Evolutionary conservation across 805 yeast species (phyloP).

Genomic region (Priceomyces castillae): DNA sequence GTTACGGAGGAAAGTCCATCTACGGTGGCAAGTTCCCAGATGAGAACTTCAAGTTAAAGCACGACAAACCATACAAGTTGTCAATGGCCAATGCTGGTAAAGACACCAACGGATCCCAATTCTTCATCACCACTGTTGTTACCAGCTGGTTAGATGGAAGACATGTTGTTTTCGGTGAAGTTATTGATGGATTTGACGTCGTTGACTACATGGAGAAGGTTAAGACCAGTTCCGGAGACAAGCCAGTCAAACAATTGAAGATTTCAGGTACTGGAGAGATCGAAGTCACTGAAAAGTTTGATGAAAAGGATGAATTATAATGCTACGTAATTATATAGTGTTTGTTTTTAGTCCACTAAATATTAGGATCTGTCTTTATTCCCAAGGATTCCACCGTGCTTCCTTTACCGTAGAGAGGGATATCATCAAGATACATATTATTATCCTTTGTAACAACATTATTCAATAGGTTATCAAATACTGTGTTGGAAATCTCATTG

Average conservation of each 20-base stretch:
- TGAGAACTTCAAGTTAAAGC: conserved; percentile 71
- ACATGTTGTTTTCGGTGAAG: conserved; percentile 97
- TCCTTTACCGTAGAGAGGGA: conserved; percentile 39
- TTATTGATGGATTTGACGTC: conserved; percentile 81
- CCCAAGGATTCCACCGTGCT: conserved; percentile 38
- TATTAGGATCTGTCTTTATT: conserved; percentile 12
- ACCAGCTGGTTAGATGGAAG: conserved; percentile 91
- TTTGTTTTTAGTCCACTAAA: neutral
- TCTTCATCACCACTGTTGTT: conserved; percentile 88
- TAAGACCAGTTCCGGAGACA: conserved; percentile 62
- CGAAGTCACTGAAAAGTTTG: conserved; percentile 29
- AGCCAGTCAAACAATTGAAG: conserved; percentile 63
- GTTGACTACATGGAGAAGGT: conserved; percentile 71
- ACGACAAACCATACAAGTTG: conserved; percentile 64
- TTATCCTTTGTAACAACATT: conserved; percentile 17
- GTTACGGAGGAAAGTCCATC: conserved; percentile 80
- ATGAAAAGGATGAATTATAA: conserved; percentile 30
- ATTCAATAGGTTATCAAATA: conserved; percentile 31
- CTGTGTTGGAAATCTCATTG: conserved; percentile 25
- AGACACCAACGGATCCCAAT: conserved; percentile 87
- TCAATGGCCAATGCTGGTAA: conserved; percentile 82
- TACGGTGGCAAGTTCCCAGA: conserved; percentile 73
- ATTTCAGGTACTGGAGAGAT: conserved; percentile 74
- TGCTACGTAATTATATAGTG: conserved; percentile 1
- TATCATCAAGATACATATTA: conserved; percentile 35